Evolutionary conservation across 2,329 filamentous ascomycete genomes (phyloP), one percentile per base, ranked within the genome.

Genomic region (Monosporascus sp.): DNA sequence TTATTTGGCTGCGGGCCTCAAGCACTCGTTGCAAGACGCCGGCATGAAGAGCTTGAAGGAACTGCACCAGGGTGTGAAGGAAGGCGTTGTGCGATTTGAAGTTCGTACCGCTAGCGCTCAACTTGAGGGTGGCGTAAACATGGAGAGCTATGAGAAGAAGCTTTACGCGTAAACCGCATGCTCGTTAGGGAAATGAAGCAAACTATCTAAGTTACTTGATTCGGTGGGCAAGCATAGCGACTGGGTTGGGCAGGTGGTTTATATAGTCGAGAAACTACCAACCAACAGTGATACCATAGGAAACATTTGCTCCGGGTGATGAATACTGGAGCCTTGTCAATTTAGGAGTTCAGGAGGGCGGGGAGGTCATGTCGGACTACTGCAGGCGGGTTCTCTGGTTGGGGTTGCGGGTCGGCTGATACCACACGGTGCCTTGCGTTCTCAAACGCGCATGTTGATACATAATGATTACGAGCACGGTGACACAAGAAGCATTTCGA

Each of bases 141-240:
- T 99, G 81, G 91, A 97, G 79, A 93, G 90, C 71, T 97, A 96
- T 72, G 94, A 97, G 81, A 99, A 99, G 88, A 99, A 97, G 84
- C 88, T 99, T 63, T 99, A 96, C 76, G 91, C 91, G 66, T 97
- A 85, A 64, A 46, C 24, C 11, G 40, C 49, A 24, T 26, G 14
- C 35, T 51, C 5, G 11, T 18, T 28, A 20, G n/a, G 18, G 28
- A 18, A 15, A 17, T n/a, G 9, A 37, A 35, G 17, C 15, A 5
- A 24, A 31, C 15, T 20, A 45, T 7, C 9, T 37, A 15, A 22
- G 37, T 28, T 15, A 24, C 28, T 17, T 46, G 40, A 51, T 15
- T 35, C 18, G 18, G 26, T 20, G 47, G 31, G 38, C 18, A 37
- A 46, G 37, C 40, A 46, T 31, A 31, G 22, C 43, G 43, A 43